Percentiles rank a stretch among this genome's conserved stretches.
Evolutionary conservation across 176 grass and related monocot genomes (phyloP).

Genomic region (Canna indica): DNA sequence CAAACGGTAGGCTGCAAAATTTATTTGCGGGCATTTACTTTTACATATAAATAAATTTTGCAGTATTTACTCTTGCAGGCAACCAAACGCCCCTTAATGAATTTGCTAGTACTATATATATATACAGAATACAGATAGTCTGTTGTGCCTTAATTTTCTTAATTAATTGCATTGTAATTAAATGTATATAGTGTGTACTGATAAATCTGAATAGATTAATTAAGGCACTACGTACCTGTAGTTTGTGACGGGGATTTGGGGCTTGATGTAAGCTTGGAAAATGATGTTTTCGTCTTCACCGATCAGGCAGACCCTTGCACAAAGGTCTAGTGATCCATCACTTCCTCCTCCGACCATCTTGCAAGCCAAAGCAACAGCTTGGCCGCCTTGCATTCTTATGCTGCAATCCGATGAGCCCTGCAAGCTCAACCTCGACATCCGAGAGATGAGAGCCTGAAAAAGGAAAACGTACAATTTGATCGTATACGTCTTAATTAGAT

Average conservation of each 20-base stretch:
- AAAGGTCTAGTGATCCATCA: slow-evolving; percentile 62
- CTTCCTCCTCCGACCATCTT: slow-evolving; percentile 74
- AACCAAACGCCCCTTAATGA: too few species aligned
- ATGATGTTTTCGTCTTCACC: slow-evolving; percentile 67
- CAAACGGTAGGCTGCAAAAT: too few species aligned
- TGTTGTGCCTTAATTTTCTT: too few species aligned
- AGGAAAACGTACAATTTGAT: too few species aligned
- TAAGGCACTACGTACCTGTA: slow-evolving; percentile 35
- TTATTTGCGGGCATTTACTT: too few species aligned
- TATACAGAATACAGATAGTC: too few species aligned
- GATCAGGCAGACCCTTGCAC: slow-evolving; percentile 53
- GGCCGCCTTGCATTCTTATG: slow-evolving; percentile 17
- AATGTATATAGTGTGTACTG: background rate
- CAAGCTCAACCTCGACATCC: slow-evolving; percentile 49
- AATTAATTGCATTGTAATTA: too few species aligned
- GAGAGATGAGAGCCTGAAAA: slow-evolving; percentile 7
- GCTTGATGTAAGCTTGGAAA: slow-evolving; percentile 72
- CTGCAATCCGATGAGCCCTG: slow-evolving; percentile 5
- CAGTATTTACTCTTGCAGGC: too few species aligned
- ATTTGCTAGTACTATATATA: too few species aligned
- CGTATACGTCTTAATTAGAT: too few species aligned
- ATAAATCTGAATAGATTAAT: background rate
- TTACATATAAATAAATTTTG: too few species aligned
- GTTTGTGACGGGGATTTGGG: slow-evolving; percentile 50
- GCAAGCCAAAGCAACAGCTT: slow-evolving; percentile 50